These are phyloP conservation scores for Hypomyces rosellus DNA, from an alignment of 2,329 filamentous ascomycete species.

Conservation along the genomic window DNA sequence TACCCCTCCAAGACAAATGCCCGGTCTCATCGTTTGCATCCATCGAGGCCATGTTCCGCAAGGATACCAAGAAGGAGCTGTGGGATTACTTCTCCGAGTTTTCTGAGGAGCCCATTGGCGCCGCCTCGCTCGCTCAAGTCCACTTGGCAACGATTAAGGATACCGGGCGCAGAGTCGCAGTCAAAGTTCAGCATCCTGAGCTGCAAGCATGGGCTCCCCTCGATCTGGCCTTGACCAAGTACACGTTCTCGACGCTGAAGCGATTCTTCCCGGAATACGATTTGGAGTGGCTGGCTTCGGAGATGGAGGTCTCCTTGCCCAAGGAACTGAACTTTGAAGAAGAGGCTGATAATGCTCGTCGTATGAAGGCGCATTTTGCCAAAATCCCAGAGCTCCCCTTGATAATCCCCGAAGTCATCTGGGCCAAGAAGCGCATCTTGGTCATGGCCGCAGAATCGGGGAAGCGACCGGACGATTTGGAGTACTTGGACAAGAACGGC, in stretches of 20 bases:
- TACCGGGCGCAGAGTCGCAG: constrained; percentile 79
- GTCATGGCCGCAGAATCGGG: constrained; percentile 94
- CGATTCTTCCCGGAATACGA: constrained; percentile 97
- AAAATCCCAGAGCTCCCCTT: constrained; percentile 69
- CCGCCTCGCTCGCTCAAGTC: constrained; percentile 90
- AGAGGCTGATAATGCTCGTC: constrained; percentile 77
- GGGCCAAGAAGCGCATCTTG: constrained; percentile 81
- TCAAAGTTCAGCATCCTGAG: constrained; percentile 92
- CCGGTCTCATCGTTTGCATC: constrained; percentile 86
- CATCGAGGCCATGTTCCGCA: constrained; percentile 77
- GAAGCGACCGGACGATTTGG: constrained; percentile 79
- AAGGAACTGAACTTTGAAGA: constrained; percentile 85
- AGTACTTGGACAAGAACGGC: constrained; percentile 73
- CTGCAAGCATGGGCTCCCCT: constrained; percentile 85
- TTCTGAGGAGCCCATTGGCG: constrained; percentile 72
- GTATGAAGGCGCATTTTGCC: constrained; percentile 75
- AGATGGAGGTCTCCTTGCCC: constrained; percentile 87
- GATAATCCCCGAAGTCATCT: constrained; percentile 82
- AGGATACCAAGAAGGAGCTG: constrained; percentile 73
- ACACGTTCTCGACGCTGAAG: constrained; percentile 86
- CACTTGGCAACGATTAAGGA: constrained; percentile 80
- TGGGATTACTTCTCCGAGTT: constrained; percentile 85
- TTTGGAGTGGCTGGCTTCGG: constrained; percentile 86
- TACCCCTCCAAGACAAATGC: constrained; percentile 92
- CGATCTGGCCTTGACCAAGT: constrained; percentile 78